Evolutionary conservation across 2,329 filamentous ascomycete genomes (phyloP).

Genomic region (Cylindrodendrum hubeiense): DNA sequence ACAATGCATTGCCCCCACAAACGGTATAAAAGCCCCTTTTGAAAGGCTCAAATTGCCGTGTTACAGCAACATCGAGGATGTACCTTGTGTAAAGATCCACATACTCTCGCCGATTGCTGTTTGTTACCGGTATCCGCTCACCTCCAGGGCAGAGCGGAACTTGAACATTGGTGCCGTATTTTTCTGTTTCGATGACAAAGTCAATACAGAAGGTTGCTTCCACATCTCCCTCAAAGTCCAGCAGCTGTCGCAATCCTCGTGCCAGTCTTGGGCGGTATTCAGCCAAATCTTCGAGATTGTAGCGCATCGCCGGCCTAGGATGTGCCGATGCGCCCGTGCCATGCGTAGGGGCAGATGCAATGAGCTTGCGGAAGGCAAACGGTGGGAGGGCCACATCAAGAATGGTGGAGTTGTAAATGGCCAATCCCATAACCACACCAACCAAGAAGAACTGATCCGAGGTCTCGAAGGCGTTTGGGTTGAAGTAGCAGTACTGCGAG

Average conservation of each 20-base stretch:
- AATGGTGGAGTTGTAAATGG: constrained; percentile 96
- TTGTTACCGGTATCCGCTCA: constrained; percentile 83
- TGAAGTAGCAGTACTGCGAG: constrained; percentile 93
- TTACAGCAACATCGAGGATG: constrained; percentile 81
- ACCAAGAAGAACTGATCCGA: constrained; percentile 94
- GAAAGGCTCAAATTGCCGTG: constrained; percentile 91
- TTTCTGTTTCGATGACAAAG: constrained; percentile 82
- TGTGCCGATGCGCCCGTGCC: constrained; percentile 66
- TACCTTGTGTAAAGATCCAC: constrained; percentile 87
- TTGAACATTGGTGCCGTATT: constrained; percentile 76
- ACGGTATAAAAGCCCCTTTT: constrained; percentile 94
- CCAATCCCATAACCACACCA: constrained; percentile 86
- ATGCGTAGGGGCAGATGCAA: constrained; percentile 79
- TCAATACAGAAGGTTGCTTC: constrained; percentile 84
- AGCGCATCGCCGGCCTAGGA: constrained; percentile 73
- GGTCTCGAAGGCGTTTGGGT: constrained; percentile 88
- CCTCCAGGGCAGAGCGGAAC: constrained; percentile 82
- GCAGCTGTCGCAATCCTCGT: constrained; percentile 77
- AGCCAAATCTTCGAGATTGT: constrained; percentile 84
- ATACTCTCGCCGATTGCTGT: constrained; percentile 84
- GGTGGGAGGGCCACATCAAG: constrained; percentile 89
- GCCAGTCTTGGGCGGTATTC: constrained; percentile 85
- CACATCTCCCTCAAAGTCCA: constrained; percentile 89
- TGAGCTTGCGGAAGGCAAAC: constrained; percentile 89
- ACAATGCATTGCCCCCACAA: constrained; percentile 88